Conservation (phyloP, 2,329 filamentous ascomycete genomes). For the Cladosporium halotolerans region DNA sequence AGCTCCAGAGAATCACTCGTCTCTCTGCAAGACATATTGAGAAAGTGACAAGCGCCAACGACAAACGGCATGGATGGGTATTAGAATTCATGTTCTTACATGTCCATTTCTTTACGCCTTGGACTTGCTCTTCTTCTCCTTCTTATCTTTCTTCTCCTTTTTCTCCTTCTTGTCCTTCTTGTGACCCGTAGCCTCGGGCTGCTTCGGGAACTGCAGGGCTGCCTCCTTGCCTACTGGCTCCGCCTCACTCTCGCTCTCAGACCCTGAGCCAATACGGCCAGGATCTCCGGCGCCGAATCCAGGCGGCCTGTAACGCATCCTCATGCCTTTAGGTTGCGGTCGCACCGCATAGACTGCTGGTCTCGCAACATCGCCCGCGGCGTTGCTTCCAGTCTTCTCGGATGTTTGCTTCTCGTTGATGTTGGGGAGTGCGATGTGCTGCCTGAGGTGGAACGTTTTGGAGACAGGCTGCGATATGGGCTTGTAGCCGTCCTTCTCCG, state of each 20-base stretch:
- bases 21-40: too few relatives aligned
- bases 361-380: slow-evolving; percentile 38
- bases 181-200: slow-evolving; percentile 31
- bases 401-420: slow-evolving; percentile 37
- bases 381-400: slow-evolving; percentile 34
- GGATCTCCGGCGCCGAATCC: slow-evolving; percentile 47
- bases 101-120: background rate
- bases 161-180: slow-evolving; percentile 27
- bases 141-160: slow-evolving; percentile 33
- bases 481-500: slow-evolving; percentile 25
- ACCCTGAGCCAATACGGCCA: slow-evolving; percentile 36
- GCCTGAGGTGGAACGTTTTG: slow-evolving; percentile 59
- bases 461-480: slow-evolving; percentile 43
- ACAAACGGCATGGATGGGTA: background rate
- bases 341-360: slow-evolving; percentile 49
- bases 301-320: slow-evolving; percentile 61
- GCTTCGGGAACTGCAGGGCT: slow-evolving; percentile 22
- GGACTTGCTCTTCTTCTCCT: slow-evolving; percentile 26
- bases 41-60: too few relatives aligned
- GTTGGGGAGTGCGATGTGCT: slow-evolving; percentile 51
- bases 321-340: slow-evolving; percentile 61
- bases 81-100: slow-evolving; percentile 3
- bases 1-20: too few relatives aligned
- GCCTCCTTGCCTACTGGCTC: slow-evolving; percentile 17
- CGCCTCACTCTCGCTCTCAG: slow-evolving; percentile 39